These are phyloP conservation scores for Ogataea chonburiensis DNA, from an alignment of 805 yeast species.

Conservation along the genomic window DNA sequence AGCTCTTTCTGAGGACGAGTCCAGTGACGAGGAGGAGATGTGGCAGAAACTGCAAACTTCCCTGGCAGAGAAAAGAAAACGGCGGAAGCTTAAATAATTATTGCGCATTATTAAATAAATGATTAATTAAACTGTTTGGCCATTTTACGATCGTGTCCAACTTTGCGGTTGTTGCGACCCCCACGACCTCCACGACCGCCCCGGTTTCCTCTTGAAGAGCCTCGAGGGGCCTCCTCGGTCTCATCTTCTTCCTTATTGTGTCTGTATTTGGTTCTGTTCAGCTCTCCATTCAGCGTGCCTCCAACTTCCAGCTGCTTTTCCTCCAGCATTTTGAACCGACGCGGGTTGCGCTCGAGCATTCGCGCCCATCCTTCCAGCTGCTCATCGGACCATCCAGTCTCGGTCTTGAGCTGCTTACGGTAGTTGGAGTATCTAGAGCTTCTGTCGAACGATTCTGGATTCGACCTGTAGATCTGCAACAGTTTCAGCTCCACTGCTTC, in stretches of 20 bases:
- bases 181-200: constrained; percentile 48
- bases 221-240: constrained; percentile 8
- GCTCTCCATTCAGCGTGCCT: constrained; percentile 25
- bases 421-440: constrained; percentile 43
- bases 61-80: constrained; percentile 30
- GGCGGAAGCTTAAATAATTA: constrained; percentile 25
- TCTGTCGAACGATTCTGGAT: constrained; percentile 49
- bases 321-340: constrained; percentile 59
- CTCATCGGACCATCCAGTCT: constrained; percentile 77
- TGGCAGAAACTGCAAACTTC: constrained; percentile 32
- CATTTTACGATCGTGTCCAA: constrained; percentile 59
- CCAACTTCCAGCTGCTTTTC: constrained; percentile 54
- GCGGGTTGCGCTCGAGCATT: constrained; percentile 66
- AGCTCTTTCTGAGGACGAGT: constrained; percentile 32
- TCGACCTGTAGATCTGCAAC: constrained; percentile 54
- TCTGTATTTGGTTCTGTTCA: constrained; percentile 11
- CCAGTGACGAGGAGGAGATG: constrained; percentile 34
- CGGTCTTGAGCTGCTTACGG: constrained; percentile 50
- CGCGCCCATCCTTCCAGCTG: constrained; percentile 93
- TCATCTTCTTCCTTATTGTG: constrained; percentile 8
- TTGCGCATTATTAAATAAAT: constrained; percentile 6
- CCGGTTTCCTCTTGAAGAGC: constrained; percentile 29
- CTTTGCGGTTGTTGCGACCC: constrained; percentile 66
- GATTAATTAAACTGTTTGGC: constrained; percentile 20
- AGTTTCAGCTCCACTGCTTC: constrained; percentile 53